Percentiles rank a stretch among this genome's conserved stretches.
Evolutionary conservation across 768 basidiomycete genomes (phyloP).

Genomic region (Pulveroboletus ravenelii): DNA sequence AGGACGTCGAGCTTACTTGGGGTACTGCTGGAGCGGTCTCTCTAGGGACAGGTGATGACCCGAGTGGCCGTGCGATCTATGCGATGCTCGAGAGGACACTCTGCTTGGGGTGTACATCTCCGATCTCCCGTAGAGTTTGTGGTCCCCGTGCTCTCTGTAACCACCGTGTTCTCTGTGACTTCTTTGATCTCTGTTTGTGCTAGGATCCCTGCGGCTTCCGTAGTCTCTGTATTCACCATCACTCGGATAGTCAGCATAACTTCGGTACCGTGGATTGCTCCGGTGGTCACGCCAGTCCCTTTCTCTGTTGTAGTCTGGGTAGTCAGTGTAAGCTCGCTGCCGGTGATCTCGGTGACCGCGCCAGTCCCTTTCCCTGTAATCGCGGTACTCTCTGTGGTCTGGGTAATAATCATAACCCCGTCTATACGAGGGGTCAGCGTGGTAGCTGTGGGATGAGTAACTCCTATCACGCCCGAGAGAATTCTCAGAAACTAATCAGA

Average conservation of each 20-base stretch:
- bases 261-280: conserved; percentile 19
- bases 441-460: conserved; percentile 22
- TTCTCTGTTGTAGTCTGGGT: conserved; percentile 16
- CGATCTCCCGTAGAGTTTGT: conserved; percentile 9
- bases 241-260: conserved; percentile 13
- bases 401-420: conserved; percentile 19
- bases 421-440: conserved; percentile 23
- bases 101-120: conserved; percentile 19
- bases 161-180: conserved; percentile 10
- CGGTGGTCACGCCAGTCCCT: conserved; percentile 12
- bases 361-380: conserved; percentile 18
- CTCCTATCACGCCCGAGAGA: conserved; percentile 19
- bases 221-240: conserved; percentile 16
- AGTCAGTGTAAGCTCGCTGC: conserved; percentile 16
- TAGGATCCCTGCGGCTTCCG: conserved; percentile 6
- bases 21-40: conserved; percentile 11
- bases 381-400: conserved; percentile 20
- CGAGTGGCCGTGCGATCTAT: conserved; percentile 20
- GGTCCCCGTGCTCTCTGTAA: conserved; percentile 15
- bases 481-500: conserved; percentile 8
- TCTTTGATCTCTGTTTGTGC: conserved; percentile 5
- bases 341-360: conserved; percentile 20
- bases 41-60: conserved; percentile 17
- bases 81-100: conserved; percentile 25
- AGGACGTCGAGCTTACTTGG: conserved; percentile 15